Conservation (phyloP, 1,284 basidiomycete genomes). For the Cutaneotrichosporon cavernicola region DNA sequence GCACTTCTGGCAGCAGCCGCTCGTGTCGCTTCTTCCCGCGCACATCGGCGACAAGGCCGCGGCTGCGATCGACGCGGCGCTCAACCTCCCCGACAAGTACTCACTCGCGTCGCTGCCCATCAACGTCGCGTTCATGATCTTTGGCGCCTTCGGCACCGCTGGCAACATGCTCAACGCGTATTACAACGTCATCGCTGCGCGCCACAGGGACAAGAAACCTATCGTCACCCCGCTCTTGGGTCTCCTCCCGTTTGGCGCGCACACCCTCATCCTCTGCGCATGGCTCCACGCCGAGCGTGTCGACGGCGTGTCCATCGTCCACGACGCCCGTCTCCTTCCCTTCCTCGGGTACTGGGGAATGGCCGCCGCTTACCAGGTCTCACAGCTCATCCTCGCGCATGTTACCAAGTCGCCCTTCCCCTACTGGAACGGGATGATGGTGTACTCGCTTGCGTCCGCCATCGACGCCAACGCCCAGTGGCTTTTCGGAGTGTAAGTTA, state of each 20-base stretch:
- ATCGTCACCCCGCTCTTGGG: slow-evolving; percentile 64
- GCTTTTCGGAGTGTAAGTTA: slow-evolving; percentile 65
- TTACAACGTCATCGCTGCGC: slow-evolving; percentile 67
- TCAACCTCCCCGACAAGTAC: slow-evolving; percentile 35
- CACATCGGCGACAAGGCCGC: slow-evolving; percentile 26
- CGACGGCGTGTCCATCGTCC: slow-evolving; percentile 55
- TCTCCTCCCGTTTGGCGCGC: slow-evolving; percentile 74
- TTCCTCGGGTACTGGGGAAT: slow-evolving; percentile 88
- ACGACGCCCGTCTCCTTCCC: slow-evolving; percentile 69
- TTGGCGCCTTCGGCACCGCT: slow-evolving; percentile 69
- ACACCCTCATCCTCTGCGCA: slow-evolving; percentile 67
- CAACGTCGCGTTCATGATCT: slow-evolving; percentile 85
- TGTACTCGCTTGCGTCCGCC: slow-evolving; percentile 74
- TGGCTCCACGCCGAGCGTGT: slow-evolving; percentile 71
- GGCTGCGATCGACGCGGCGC: slow-evolving; percentile 31
- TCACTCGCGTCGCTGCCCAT: slow-evolving; percentile 62
- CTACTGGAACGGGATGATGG: slow-evolving; percentile 80
- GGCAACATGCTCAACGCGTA: slow-evolving; percentile 83
- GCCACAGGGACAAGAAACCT: slow-evolving; percentile 55
- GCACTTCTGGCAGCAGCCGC: slow-evolving; percentile 65
- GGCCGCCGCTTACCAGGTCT: slow-evolving; percentile 68
- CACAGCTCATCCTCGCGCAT: slow-evolving; percentile 89
- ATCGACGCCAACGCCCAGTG: slow-evolving; percentile 75
- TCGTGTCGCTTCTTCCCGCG: slow-evolving; percentile 38
- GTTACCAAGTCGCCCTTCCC: slow-evolving; percentile 83